phyloP scores from a whole-genome alignment of 2,329 filamentous ascomycete species.

The Chaetomium strumarium region DNA sequence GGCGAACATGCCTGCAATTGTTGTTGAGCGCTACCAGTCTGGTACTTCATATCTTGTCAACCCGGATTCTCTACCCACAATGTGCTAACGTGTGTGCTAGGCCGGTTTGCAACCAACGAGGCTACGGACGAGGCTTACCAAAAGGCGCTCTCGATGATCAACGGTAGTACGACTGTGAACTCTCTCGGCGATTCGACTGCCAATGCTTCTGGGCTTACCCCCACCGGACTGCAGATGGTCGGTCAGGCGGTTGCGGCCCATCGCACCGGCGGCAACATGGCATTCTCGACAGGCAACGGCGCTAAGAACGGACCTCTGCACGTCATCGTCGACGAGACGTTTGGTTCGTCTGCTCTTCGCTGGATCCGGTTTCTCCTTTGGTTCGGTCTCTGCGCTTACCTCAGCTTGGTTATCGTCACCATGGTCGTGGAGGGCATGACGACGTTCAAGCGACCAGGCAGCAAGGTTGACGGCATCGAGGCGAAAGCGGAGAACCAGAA shows the following conservation, averaged over 20 bases:
- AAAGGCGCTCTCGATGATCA: conserved; percentile 55
- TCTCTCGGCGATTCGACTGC: conserved; percentile 26
- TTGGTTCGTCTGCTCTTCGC: conserved; percentile 73
- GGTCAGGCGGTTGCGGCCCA: conserved; percentile 76
- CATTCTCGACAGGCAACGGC: conserved; percentile 55
- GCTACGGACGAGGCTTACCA: conserved; percentile 74
- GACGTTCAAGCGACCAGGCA: conserved; percentile 70
- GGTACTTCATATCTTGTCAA: conserved; percentile 36
- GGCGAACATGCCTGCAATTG: conserved; percentile 88
- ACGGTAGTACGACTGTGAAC: conserved; percentile 21
- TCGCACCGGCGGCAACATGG: conserved; percentile 60
- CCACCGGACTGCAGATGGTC: conserved; percentile 67
- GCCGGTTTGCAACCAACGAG: conserved; percentile 71
- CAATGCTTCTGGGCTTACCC: conserved; percentile 40
- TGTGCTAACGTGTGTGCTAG: conserved; percentile 9
- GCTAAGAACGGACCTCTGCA: conserved; percentile 82
- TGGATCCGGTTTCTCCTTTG: conserved; percentile 83
- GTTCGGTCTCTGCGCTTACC: conserved; percentile 73
- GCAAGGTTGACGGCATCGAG: conserved; percentile 66
- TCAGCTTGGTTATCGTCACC: conserved; percentile 71
- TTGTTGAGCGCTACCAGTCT: conserved; percentile 84
- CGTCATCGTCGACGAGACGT: conserved; percentile 89
- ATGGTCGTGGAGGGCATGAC: conserved; percentile 78
- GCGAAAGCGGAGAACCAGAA: conserved; percentile 90
- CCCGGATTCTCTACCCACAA: neutral